These are phyloP conservation scores for Dryadomyces quercus-mongolicae DNA, from an alignment of 2,329 filamentous ascomycete genomes.

Conservation along the genomic window DNA sequence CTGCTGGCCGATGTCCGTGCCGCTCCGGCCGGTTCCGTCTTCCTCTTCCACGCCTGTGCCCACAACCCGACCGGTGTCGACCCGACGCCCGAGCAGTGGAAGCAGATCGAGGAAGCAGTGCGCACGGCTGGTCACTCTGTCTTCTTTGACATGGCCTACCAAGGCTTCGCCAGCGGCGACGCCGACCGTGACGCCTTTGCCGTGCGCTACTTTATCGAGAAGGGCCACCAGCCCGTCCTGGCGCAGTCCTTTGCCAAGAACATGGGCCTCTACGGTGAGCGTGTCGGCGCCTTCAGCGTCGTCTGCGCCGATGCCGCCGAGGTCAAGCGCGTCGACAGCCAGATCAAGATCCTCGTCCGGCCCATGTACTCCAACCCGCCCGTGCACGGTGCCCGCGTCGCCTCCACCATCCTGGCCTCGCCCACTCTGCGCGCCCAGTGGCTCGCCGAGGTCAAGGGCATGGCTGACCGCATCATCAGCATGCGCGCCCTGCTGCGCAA, in stretches of 20 bases:
- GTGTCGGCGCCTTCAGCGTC: slow-evolving; percentile 91
- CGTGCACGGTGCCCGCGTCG: slow-evolving; percentile 89
- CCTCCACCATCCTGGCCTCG: slow-evolving; percentile 82
- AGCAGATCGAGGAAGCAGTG: slow-evolving; percentile 74
- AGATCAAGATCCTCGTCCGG: slow-evolving; percentile 96
- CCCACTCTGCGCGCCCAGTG: slow-evolving; percentile 80
- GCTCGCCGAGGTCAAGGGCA: slow-evolving; percentile 92
- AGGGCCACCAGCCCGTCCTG: slow-evolving; percentile 80
- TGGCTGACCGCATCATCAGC: slow-evolving; percentile 98
- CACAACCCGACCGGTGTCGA: slow-evolving; percentile 98
- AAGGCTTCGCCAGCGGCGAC: slow-evolving; percentile 90
- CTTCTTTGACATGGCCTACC: slow-evolving; percentile 99
- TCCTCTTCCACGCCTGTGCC: slow-evolving; percentile 92
- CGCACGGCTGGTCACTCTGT: slow-evolving; percentile 81
- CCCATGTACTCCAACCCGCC: slow-evolving; percentile 98
- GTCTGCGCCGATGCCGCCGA: slow-evolving; percentile 65
- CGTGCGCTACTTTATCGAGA: slow-evolving; percentile 80
- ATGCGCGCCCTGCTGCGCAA: slow-evolving; percentile 93
- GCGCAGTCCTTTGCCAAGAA: slow-evolving; percentile 98
- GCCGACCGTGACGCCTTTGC: slow-evolving; percentile 90
- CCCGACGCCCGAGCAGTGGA: slow-evolving; percentile 85
- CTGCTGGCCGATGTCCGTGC: slow-evolving; percentile 82
- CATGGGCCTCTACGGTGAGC: slow-evolving; percentile 99
- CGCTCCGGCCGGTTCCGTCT: slow-evolving; percentile 74
- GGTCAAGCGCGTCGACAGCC: slow-evolving; percentile 89